Evolutionary conservation across 2,329 filamentous ascomycete genomes (phyloP).

Genomic region (Fusarium penzigii): DNA sequence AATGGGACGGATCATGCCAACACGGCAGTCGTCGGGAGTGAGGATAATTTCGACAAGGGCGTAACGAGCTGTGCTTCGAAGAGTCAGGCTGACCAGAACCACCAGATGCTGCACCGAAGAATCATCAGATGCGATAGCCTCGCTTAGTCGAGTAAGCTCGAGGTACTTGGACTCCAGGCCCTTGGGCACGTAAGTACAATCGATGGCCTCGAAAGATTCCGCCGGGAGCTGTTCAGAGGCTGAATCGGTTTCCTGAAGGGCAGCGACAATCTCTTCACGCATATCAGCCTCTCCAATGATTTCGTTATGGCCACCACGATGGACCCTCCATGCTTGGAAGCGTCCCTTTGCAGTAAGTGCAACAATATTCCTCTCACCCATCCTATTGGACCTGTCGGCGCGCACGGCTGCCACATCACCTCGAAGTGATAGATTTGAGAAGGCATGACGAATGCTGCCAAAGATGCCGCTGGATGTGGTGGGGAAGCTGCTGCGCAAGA

Average conservation of each 20-base stretch:
- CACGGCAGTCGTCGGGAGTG: constrained; percentile 49
- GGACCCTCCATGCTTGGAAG: constrained; percentile 84
- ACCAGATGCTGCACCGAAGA: constrained; percentile 59
- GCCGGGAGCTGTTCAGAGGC: constrained; percentile 49
- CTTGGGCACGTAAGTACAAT: constrained; percentile 71
- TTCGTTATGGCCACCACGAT: constrained; percentile 81
- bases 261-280: constrained; percentile 62
- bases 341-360: constrained; percentile 76
- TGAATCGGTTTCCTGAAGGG: constrained; percentile 58
- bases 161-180: constrained; percentile 51
- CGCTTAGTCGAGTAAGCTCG: constrained; percentile 52
- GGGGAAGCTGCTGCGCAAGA: constrained; percentile 65
- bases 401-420: constrained; percentile 81
- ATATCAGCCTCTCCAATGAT: constrained; percentile 72
- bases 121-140: constrained; percentile 51
- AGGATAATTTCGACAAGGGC: constrained; percentile 73
- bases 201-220: constrained; percentile 71
- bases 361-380: constrained; percentile 83
- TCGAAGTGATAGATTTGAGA: constrained; percentile 69
- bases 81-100: constrained; percentile 59
- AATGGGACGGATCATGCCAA: constrained; percentile 70
- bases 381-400: constrained; percentile 68
- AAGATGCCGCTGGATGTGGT: constrained; percentile 68
- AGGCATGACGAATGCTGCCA: constrained; percentile 75
- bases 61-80: constrained; percentile 61